Base-by-base conservation (phyloP, 148 eudicot genomes). In the Amaranthus cruentus region DNA sequence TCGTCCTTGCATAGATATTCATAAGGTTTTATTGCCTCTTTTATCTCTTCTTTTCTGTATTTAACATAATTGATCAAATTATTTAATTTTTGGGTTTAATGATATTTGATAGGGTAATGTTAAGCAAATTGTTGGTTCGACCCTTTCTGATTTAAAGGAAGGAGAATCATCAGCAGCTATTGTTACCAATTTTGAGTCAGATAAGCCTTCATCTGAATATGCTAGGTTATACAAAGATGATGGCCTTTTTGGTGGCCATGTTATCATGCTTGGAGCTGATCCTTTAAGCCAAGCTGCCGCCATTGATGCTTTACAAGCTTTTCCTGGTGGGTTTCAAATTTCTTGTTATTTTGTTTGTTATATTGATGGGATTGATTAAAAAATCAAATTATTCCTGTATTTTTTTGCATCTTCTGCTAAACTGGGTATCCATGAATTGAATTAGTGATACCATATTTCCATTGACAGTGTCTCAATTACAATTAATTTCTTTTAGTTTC, bases 61-160 rank as follows among this genome's bases (percentile, higher is more conserved):
- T 49, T 38, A 57, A 38, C 60, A 28, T 28, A 28, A 28, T 28
- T 28, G 38, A 28, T 28, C 38, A 28, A 1, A 2, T 28, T 28
- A 5, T 47, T 4, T 13, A 54, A 14, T 42, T 69, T 3, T 53
- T 5, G 6, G 68, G 6, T 71, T 71, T 76, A 74, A 52, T 71
- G 66, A 10, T 15, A 70, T 77, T 85, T 77, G 56, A 58, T 75
- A 89, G 97, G 97, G 92, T 4, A 92, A 92, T 75, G 97, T 89
- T 77, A 92, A 92, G 85, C 92, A 92, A 85, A 90, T 92, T 81
- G 96, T 93, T 66, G 98, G 96, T 58, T 93, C 98, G 47, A 93
- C 98, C 49, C 89, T 93, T 64, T 74, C 73, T 70, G 98, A 93
- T 89, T 81, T 77, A 57, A 79, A 87, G 58, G 89, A 83, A 61